phyloP scores from a whole-genome alignment of 202 grass and related monocot genomes.

The Bolboschoenoplectus hybrid region DNA sequence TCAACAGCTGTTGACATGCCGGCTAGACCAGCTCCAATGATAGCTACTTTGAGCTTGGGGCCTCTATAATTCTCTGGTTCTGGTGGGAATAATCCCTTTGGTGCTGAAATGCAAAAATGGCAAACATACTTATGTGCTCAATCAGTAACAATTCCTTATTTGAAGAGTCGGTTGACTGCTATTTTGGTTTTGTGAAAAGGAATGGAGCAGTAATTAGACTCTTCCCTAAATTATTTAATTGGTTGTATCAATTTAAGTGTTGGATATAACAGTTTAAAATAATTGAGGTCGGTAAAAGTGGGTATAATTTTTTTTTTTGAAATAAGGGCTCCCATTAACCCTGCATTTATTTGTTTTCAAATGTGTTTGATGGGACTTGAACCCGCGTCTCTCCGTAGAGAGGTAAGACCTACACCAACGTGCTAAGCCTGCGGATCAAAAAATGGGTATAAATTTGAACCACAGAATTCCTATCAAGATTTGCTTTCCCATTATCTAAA shows the following conservation, averaged over 20 bases:
- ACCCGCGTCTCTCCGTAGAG: no score
- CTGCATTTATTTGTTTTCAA: no score
- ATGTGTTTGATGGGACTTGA: no score
- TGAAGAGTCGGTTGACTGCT: not conserved
- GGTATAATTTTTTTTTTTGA: not conserved
- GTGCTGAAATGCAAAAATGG: slow-evolving; percentile 52
- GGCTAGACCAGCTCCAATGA: slow-evolving; percentile 82
- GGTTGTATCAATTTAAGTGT: not conserved
- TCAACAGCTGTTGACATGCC: slow-evolving; percentile 98
- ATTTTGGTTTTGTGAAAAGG: not conserved
- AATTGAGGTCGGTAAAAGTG: not conserved
- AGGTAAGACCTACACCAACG: no score
- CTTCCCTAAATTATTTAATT: not conserved
- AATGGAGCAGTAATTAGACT: not conserved
- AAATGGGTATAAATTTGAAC: not conserved
- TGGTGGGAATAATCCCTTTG: slow-evolving; percentile 83
- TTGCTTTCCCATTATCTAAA: not conserved
- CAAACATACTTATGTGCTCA: not conserved
- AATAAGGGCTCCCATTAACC: no score
- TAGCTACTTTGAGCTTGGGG: slow-evolving; percentile 92
- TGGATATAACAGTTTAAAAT: not conserved
- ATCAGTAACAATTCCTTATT: not conserved
- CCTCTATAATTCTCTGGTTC: slow-evolving; percentile 82
- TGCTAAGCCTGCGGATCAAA: not conserved
- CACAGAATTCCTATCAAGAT: not conserved